Percentiles rank a stretch among this genome's conserved stretches.
phyloP scores from a whole-genome alignment of 2,329 filamentous ascomycete species.

The Exserohilum turcica region DNA sequence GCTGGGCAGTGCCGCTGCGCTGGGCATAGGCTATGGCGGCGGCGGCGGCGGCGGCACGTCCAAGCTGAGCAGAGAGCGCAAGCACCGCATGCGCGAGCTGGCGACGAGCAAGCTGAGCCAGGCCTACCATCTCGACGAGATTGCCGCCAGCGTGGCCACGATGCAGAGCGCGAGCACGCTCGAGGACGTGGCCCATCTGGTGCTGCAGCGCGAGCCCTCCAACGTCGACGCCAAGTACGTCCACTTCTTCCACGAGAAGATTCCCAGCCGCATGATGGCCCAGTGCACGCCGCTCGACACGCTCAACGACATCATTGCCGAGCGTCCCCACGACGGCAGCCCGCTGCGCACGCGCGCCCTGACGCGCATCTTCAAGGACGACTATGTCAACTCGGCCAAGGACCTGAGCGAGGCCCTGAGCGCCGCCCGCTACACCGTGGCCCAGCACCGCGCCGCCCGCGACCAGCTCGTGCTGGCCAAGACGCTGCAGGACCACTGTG shows the following conservation, averaged over 20 bases:
- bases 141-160: constrained; percentile 78
- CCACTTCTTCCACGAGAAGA: constrained; percentile 93
- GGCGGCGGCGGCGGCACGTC: constrained; percentile 61
- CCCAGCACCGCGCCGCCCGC: constrained; percentile 57
- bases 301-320: constrained; percentile 69
- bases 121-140: constrained; percentile 82
- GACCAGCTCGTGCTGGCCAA: constrained; percentile 60
- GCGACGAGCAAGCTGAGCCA: constrained; percentile 77
- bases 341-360: constrained; percentile 74
- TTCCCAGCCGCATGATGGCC: constrained; percentile 73
- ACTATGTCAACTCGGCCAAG: constrained; percentile 69
- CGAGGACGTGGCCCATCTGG: constrained; percentile 74
- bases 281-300: constrained; percentile 71
- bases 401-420: constrained; percentile 73
- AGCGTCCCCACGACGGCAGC: constrained; percentile 67
- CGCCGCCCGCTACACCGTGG: constrained; percentile 59
- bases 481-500: constrained; percentile 47
- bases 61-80: constrained; percentile 76
- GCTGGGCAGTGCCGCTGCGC: constrained; percentile 57
- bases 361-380: constrained; percentile 75
- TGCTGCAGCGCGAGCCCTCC: constrained; percentile 70
- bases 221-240: constrained; percentile 81
- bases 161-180: constrained; percentile 81
- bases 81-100: constrained; percentile 79
- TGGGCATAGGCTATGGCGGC: constrained; percentile 63